phyloP scores from a whole-genome alignment of 306 rosid genomes.

The Acacia acuminata region DNA sequence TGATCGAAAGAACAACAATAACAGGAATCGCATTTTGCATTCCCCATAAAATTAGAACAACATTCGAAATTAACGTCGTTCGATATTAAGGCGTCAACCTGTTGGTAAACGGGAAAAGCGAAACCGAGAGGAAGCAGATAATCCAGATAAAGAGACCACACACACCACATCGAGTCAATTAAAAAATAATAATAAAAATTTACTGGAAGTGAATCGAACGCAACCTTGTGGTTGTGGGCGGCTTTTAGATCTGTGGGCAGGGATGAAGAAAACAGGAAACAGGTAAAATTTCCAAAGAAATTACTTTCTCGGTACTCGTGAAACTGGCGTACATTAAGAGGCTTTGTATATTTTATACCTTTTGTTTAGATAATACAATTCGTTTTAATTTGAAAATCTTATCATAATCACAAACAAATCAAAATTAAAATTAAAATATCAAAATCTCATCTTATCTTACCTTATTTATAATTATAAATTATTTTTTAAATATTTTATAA shows the following conservation, averaged over 20 bases:
- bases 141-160: not conserved
- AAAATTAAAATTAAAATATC: no score
- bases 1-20: not conserved
- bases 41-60: not conserved
- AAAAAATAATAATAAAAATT: not conserved
- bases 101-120: not conserved
- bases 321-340: not conserved
- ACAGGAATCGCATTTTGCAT: slow-evolving; percentile 14
- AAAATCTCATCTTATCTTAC: no score
- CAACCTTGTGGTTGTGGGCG: not conserved
- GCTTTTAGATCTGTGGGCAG: not conserved
- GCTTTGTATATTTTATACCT: not conserved
- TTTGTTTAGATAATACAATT: no score
- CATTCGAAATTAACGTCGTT: slow-evolving; percentile 7
- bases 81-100: not conserved
- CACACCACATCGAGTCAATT: not conserved
- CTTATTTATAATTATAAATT: no score
- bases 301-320: not conserved
- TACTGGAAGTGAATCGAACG: not conserved
- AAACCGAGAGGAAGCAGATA: not conserved
- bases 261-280: not conserved
- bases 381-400: no score
- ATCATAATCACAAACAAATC: no score
- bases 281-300: not conserved
- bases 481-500: no score